Conservation (phyloP, 1,139 yeast genomes). For the Magnusiomyces magnusii region DNA sequence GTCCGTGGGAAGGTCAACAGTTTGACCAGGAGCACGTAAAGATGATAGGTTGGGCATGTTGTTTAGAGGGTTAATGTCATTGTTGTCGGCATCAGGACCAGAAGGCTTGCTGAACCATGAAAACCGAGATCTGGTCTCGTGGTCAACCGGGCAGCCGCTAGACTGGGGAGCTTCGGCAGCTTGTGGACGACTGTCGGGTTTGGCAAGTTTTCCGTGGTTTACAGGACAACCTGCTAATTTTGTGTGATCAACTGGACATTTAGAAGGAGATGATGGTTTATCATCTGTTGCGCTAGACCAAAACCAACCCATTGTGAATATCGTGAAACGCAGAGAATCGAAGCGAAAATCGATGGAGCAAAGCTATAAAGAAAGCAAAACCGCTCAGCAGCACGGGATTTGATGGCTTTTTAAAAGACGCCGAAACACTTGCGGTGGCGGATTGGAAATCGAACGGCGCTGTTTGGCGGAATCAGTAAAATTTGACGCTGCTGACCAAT, state of each 20-base stretch:
- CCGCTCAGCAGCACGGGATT: neutral
- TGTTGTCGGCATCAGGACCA: constrained; percentile 29
- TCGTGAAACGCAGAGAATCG: too few relatives aligned
- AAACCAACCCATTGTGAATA: constrained; percentile 24
- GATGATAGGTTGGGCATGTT: constrained; percentile 79
- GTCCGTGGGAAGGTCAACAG: constrained; percentile 65
- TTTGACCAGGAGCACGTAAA: constrained; percentile 73
- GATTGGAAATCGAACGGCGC: neutral
- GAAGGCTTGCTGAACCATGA: constrained; percentile 19
- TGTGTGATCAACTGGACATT: constrained; percentile 43
- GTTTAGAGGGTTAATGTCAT: constrained; percentile 58
- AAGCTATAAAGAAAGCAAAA: neutral
- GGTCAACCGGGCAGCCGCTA: constrained; percentile 34
- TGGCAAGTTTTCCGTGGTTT: constrained; percentile 18
- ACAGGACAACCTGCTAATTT: constrained; percentile 23
- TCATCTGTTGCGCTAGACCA: constrained; percentile 22
- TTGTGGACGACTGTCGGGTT: constrained; percentile 20
- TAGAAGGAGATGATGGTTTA: constrained; percentile 21
- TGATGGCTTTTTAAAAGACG: neutral
- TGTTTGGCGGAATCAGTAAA: neutral
- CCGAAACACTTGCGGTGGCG: too few relatives aligned
- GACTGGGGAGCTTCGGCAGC: too few relatives aligned
- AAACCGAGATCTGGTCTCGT: constrained; percentile 20
- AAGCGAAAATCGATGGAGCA: neutral
- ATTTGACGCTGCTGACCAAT: neutral